Percentiles rank a stretch among this genome's conserved stretches.
These are phyloP conservation scores for Graphilbum fragrans DNA, from an alignment of 2,329 filamentous ascomycete genomes.

Conservation along the genomic window DNA sequence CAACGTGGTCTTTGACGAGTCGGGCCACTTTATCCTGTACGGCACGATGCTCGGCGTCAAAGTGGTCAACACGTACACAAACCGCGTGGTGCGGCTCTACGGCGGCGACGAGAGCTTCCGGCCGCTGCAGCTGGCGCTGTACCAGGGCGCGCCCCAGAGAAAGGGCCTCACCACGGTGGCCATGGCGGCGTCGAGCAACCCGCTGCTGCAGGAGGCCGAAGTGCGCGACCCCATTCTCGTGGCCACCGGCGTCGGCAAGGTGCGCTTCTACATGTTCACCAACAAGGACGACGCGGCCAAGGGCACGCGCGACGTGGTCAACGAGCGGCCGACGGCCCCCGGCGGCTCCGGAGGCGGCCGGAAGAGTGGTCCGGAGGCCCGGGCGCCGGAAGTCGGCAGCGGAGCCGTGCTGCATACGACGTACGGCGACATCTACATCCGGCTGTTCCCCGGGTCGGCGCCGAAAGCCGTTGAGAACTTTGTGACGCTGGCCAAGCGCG, in stretches of 20 bases:
- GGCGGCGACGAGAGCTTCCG: conserved; percentile 83
- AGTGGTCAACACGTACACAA: conserved; percentile 91
- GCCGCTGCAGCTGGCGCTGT: conserved; percentile 70
- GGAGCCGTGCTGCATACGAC: conserved; percentile 83
- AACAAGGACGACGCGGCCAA: conserved; percentile 73
- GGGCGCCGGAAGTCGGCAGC: conserved; percentile 56
- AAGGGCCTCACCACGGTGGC: conserved; percentile 88
- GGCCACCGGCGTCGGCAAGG: conserved; percentile 71
- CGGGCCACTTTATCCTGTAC: conserved; percentile 87
- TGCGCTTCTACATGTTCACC: conserved; percentile 96
- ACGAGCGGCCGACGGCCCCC: conserved; percentile 71
- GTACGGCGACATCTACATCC: conserved; percentile 85
- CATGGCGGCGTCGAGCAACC: conserved; percentile 93
- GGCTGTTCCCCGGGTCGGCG: conserved; percentile 83
- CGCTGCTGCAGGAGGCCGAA: conserved; percentile 84
- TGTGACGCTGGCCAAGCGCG: conserved; percentile 75
- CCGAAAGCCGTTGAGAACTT: conserved; percentile 97
- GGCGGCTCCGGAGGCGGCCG: neutral
- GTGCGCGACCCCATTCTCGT: conserved; percentile 81
- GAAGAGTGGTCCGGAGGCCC: conserved; percentile 18
- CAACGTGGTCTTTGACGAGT: conserved; percentile 93
- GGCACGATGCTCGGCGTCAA: conserved; percentile 88
- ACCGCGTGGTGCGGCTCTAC: conserved; percentile 81
- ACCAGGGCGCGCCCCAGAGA: conserved; percentile 91
- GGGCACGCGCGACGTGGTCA: conserved; percentile 79